Conservation (phyloP, 2,329 filamentous ascomycete genomes). For the Aspergillus chevalieri region DNA sequence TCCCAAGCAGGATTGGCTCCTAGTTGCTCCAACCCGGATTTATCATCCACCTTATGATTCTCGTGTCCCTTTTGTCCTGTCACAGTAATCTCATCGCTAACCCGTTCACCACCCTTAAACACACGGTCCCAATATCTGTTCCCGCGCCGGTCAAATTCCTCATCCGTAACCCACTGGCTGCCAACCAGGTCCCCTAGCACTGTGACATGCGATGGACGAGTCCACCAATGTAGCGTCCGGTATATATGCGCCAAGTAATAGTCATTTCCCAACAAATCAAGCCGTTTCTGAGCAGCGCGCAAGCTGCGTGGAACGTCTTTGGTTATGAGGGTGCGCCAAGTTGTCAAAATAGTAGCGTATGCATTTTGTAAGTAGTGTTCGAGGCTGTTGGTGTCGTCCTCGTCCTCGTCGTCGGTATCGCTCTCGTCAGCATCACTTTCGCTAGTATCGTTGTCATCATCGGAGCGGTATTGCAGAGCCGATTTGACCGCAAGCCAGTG, state of each 20-base stretch:
- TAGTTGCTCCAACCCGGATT: slow-evolving; percentile 22
- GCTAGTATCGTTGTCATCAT: neutral
- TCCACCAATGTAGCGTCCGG: slow-evolving; percentile 75
- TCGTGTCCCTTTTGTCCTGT: slow-evolving; percentile 23
- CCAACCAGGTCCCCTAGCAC: slow-evolving; percentile 88
- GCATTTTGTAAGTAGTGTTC: slow-evolving; percentile 7
- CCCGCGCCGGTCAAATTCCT: slow-evolving; percentile 71
- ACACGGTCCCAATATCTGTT: slow-evolving; percentile 74
- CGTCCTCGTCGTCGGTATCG: neutral
- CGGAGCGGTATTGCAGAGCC: slow-evolving; percentile 4
- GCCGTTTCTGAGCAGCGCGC: slow-evolving; percentile 64
- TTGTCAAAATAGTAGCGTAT: slow-evolving; percentile 15
- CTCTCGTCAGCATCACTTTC: neutral
- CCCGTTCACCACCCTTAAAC: slow-evolving; percentile 61
- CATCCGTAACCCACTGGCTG: slow-evolving; percentile 87
- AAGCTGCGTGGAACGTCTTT: slow-evolving; percentile 65
- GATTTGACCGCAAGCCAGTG: slow-evolving; percentile 26
- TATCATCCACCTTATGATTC: slow-evolving; percentile 33
- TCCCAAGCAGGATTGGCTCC: slow-evolving; percentile 54
- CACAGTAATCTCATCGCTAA: slow-evolving; percentile 44
- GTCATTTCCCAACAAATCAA: slow-evolving; percentile 92
- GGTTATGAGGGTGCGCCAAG: slow-evolving; percentile 41
- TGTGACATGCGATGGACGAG: slow-evolving; percentile 74
- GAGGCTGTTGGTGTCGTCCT: neutral
- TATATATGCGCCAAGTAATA: slow-evolving; percentile 92